A percentile compares a stretch with the other conserved stretches of the same genome.
phyloP scores from a whole-genome alignment of 2,329 filamentous ascomycete genomes.

The Talaromyces marneffei region DNA sequence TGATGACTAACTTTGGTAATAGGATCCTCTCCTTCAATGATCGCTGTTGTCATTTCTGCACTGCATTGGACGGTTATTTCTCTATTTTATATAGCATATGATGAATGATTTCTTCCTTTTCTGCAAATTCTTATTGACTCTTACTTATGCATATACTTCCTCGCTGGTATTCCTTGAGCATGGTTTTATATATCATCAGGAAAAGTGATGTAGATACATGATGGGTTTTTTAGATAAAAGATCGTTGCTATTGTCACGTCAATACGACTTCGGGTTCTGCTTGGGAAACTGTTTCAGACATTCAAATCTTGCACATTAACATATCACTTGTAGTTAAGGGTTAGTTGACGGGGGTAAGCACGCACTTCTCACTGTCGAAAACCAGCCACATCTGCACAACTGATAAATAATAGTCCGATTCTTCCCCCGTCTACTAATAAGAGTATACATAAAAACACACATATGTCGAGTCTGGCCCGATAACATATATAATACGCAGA shows the following conservation, averaged over 20 bases:
- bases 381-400: not conserved
- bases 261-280: too few species aligned
- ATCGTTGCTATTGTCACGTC: too few species aligned
- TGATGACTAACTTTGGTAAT: conserved; percentile 17
- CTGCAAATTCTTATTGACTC: not conserved
- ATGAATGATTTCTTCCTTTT: not conserved
- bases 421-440: not conserved
- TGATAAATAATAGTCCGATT: too few species aligned
- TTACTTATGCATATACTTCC: not conserved
- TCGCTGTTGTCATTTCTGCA: conserved; percentile 5
- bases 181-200: not conserved
- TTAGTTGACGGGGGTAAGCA: too few species aligned
- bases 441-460: not conserved
- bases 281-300: too few species aligned
- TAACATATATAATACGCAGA: not conserved
- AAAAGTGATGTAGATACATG: not conserved
- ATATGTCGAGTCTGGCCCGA: not conserved
- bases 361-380: too few species aligned
- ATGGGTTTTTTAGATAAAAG: too few species aligned
- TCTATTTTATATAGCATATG: not conserved
- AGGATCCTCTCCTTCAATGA: conserved; percentile 52
- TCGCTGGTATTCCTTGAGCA: not conserved
- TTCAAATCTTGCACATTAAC: too few species aligned
- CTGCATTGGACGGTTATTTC: not conserved
- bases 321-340: too few species aligned